phyloP scores from a whole-genome alignment of 1,284 basidiomycete genomes.

The Blastosporella zonata region DNA sequence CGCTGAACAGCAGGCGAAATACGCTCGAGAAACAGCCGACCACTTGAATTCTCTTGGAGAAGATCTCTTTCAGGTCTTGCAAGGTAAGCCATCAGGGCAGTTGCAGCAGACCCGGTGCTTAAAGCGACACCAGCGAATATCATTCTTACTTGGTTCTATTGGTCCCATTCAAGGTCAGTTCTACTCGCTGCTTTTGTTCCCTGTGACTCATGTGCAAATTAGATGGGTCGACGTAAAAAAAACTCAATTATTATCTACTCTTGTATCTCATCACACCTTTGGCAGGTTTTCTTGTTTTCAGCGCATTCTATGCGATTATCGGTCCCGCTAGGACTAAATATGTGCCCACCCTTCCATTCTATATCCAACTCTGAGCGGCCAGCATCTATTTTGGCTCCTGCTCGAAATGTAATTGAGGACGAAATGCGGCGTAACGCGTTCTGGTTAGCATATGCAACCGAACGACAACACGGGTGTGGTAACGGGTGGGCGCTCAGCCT shows the following conservation, averaged over 20 bases:
- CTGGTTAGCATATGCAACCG: constrained; percentile 68
- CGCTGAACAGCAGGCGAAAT: constrained; percentile 62
- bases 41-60: constrained; percentile 48
- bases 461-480: constrained; percentile 61
- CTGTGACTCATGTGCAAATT: background rate
- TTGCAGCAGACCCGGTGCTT: background rate
- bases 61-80: constrained; percentile 56
- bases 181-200: background rate
- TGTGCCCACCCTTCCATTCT: constrained; percentile 65
- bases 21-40: constrained; percentile 51
- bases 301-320: constrained; percentile 56
- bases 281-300: constrained; percentile 57
- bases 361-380: constrained; percentile 52
- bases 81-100: constrained; percentile 43
- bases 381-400: constrained; percentile 54
- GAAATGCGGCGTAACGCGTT: constrained; percentile 69
- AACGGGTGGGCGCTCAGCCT: constrained; percentile 71
- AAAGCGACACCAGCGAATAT: constrained; percentile 44
- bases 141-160: constrained; percentile 68
- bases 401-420: constrained; percentile 61
- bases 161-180: constrained; percentile 62
- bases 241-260: background rate
- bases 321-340: constrained; percentile 65
- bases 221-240: constrained; percentile 69
- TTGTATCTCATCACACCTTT: constrained; percentile 13